phyloP scores from a whole-genome alignment of 768 basidiomycete genomes.

The Sporobolomyces phaffii region DNA sequence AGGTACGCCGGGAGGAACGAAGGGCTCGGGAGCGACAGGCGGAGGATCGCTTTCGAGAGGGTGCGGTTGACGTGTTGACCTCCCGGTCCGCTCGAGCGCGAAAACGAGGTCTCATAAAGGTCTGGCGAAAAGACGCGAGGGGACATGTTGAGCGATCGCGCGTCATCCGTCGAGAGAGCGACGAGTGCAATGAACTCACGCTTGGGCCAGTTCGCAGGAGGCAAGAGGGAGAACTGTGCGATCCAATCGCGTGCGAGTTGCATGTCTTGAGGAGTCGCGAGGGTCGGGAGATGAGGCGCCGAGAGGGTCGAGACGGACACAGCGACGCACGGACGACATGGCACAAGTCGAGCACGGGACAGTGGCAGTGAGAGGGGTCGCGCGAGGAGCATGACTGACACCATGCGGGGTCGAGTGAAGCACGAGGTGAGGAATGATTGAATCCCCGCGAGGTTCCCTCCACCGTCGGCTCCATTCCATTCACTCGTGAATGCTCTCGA shows the following conservation, averaged over 20 bases:
- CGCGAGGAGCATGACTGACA: neutral
- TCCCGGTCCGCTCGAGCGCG: constrained; percentile 37
- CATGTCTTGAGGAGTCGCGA: constrained; percentile 25
- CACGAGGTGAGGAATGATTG: neutral
- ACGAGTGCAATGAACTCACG: constrained; percentile 1
- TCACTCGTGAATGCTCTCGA: constrained; percentile 9
- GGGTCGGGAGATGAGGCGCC: constrained; percentile 3
- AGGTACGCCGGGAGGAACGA: constrained; percentile 24
- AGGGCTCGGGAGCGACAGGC: constrained; percentile 28
- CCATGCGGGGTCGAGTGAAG: neutral
- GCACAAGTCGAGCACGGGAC: neutral
- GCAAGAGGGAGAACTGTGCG: neutral
- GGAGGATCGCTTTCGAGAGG: constrained; percentile 38
- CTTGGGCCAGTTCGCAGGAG: constrained; percentile 4
- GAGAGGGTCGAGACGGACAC: neutral
- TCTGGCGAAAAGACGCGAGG: neutral
- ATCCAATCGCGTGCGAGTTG: constrained; percentile 15
- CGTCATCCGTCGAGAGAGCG: neutral
- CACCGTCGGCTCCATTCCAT: neutral
- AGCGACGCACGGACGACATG: neutral
- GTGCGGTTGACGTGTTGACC: constrained; percentile 42
- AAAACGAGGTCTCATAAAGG: constrained; percentile 24
- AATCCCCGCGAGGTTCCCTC: neutral
- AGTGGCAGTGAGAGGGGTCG: neutral
- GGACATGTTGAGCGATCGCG: no score